phyloP scores from a whole-genome alignment of 495 filamentous ascomycete genomes.

The Penicillium riverlandense region DNA sequence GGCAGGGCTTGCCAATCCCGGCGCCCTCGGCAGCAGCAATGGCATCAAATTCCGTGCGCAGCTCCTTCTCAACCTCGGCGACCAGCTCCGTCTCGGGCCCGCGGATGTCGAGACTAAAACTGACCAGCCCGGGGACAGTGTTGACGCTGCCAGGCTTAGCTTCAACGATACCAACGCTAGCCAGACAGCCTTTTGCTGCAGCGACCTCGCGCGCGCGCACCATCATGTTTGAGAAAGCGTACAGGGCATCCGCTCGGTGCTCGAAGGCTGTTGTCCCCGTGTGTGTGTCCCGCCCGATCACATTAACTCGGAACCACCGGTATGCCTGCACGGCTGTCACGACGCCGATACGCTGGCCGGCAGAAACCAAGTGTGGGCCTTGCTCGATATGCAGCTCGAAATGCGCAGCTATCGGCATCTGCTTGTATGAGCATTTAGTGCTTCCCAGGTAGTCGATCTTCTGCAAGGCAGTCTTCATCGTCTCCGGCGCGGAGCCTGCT shows the following conservation, averaged over 20 bases:
- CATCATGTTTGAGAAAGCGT: constrained; percentile 63
- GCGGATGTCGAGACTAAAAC: constrained; percentile 67
- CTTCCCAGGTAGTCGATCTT: constrained; percentile 64
- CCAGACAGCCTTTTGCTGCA: constrained; percentile 46
- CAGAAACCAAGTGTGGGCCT: constrained; percentile 60
- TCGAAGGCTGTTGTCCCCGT: constrained; percentile 69
- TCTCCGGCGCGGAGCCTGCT: constrained; percentile 43
- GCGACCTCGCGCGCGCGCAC: constrained; percentile 57
- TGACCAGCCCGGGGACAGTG: constrained; percentile 64
- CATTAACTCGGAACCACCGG: constrained; percentile 62
- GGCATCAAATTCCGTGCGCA: constrained; percentile 46
- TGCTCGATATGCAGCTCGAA: constrained; percentile 85
- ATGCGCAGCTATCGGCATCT: constrained; percentile 68
- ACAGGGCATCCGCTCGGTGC: constrained; percentile 54
- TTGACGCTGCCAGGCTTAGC: constrained; percentile 64
- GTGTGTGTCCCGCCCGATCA: constrained; percentile 62
- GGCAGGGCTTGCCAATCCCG: constrained; percentile 45
- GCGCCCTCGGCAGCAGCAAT: constrained; percentile 50
- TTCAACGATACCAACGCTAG: constrained; percentile 65
- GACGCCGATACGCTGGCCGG: constrained; percentile 57
- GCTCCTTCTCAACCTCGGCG: constrained; percentile 44
- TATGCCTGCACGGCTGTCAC: constrained; percentile 63
- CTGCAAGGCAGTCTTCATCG: constrained; percentile 61
- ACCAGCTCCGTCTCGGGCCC: constrained; percentile 52
- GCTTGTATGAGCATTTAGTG: constrained; percentile 47